Conservation (phyloP, 176 grass and related monocot species). For the Oryza australiensis region DNA sequence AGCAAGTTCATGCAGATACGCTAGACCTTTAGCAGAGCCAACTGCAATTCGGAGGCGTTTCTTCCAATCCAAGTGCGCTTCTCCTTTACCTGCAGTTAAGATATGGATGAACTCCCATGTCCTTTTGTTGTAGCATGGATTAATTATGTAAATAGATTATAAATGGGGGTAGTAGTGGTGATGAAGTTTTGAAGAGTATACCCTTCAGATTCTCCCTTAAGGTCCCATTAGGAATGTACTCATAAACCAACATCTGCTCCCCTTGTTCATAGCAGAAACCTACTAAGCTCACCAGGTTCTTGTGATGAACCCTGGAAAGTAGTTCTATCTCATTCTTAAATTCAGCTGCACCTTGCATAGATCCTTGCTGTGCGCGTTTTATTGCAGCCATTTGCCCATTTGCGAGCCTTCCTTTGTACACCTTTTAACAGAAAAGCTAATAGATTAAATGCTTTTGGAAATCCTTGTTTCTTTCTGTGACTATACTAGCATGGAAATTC, state of each 20-base stretch:
- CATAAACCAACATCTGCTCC: conserved; percentile 78
- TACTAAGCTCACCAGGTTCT: conserved; percentile 68
- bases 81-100: conserved; percentile 49
- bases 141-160: neutral
- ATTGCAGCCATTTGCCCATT: conserved; percentile 60
- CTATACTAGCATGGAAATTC: neutral
- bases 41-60: conserved; percentile 52
- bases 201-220: conserved; percentile 66
- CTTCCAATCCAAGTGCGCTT: conserved; percentile 54
- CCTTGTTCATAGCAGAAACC: conserved; percentile 80
- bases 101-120: conserved; percentile 19
- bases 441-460: conserved; percentile 18
- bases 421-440: conserved; percentile 42
- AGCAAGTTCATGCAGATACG: conserved; percentile 81
- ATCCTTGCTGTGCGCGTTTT: conserved; percentile 74
- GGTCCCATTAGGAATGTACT: conserved; percentile 66
- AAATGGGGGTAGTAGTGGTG: neutral
- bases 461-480: neutral
- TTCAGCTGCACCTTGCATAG: conserved; percentile 72
- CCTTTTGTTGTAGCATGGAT: neutral
- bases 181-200: conserved; percentile 22
- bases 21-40: conserved; percentile 65
- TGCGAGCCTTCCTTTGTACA: conserved; percentile 61
- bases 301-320: conserved; percentile 80
- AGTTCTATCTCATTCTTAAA: conserved; percentile 86